A percentile compares a stretch with the other conserved stretches of the same genome.
These are phyloP conservation scores for Raphidocelis subcapitata DNA, from an alignment of 139 green algal species.

Conservation along the genomic window DNA sequence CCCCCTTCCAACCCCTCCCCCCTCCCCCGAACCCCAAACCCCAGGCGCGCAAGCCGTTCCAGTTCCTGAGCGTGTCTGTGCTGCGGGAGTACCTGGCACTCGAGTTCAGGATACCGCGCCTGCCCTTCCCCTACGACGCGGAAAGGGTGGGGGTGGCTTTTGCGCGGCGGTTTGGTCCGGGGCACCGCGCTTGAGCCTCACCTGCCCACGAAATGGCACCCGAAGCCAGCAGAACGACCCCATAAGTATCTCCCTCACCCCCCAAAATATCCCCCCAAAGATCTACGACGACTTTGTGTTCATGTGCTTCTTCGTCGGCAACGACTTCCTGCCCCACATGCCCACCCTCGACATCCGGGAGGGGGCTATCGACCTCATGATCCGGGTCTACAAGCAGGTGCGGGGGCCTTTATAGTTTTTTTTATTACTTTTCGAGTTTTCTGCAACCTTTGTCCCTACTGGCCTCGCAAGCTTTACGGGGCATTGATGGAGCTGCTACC, in stretches of 20 bases:
- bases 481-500: too few species aligned
- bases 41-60: slow-evolving; percentile 83
- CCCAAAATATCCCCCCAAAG: too few species aligned
- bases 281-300: slow-evolving; percentile 92
- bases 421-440: slow-evolving; percentile 47
- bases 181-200: too few species aligned
- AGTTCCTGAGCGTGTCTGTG: slow-evolving; percentile 75
- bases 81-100: slow-evolving; percentile 91
- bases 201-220: too few species aligned
- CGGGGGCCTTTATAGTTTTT: background rate
- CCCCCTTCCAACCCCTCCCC: too few species aligned
- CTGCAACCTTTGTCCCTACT: slow-evolving; percentile 28
- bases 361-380: slow-evolving; percentile 95
- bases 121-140: slow-evolving; percentile 55
- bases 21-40: too few species aligned
- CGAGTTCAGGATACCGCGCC: slow-evolving; percentile 66
- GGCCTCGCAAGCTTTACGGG: too few species aligned
- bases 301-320: slow-evolving; percentile 99
- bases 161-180: too few species aligned
- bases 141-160: slow-evolving; percentile 61
- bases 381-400: slow-evolving; percentile 78
- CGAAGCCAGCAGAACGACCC: too few species aligned
- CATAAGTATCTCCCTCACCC: too few species aligned
- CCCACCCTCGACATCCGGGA: slow-evolving; percentile 95
- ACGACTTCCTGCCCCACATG: slow-evolving; percentile 99